Percentiles rank a stretch among this genome's conserved stretches.
phyloP scores from a whole-genome alignment of 2,329 filamentous ascomycete species.

The Pseudocercospora eumusae region DNA sequence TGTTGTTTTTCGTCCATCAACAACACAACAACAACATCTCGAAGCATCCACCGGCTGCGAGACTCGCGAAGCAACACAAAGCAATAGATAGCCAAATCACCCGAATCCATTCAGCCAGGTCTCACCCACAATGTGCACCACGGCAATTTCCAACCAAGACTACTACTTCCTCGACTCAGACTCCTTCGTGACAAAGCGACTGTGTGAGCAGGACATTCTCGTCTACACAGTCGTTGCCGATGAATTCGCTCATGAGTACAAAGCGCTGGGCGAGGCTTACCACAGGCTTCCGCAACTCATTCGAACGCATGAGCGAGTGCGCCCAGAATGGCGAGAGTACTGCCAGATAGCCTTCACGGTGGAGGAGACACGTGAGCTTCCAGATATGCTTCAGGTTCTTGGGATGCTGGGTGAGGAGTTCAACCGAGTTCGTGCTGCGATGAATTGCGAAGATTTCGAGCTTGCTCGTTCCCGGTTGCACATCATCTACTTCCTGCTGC shows the following conservation, averaged over 20 bases:
- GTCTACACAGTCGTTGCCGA: slow-evolving; percentile 9
- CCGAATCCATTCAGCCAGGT: neutral
- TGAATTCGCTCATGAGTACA: slow-evolving; percentile 14
- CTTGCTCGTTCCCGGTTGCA: slow-evolving; percentile 7
- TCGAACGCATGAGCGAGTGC: slow-evolving; percentile 3
- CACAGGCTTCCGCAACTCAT: slow-evolving; percentile 20
- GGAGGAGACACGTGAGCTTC: slow-evolving; percentile 19
- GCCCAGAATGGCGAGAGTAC: slow-evolving; percentile 11
- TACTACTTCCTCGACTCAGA: slow-evolving; percentile 13
- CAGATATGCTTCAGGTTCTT: slow-evolving; percentile 20
- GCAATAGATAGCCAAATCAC: slow-evolving; percentile 9
- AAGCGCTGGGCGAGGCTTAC: slow-evolving; percentile 16
- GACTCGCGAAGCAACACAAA: neutral
- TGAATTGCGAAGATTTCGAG: slow-evolving; percentile 14
- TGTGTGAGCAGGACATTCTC: slow-evolving; percentile 7
- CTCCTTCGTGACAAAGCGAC: slow-evolving; percentile 10
- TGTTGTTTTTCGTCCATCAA: slow-evolving; percentile 9
- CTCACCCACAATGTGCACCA: slow-evolving; percentile 10
- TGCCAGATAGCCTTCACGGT: slow-evolving; percentile 14
- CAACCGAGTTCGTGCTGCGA: slow-evolving; percentile 16
- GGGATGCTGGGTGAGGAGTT: slow-evolving; percentile 15
- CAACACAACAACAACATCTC: slow-evolving; percentile 1
- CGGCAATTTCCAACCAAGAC: slow-evolving; percentile 8
- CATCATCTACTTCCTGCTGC: slow-evolving; percentile 13
- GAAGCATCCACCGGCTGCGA: slow-evolving; percentile 1